Evolutionary conservation across 2,329 filamentous ascomycete genomes (phyloP).

Genomic region (Tothia fuscella): DNA sequence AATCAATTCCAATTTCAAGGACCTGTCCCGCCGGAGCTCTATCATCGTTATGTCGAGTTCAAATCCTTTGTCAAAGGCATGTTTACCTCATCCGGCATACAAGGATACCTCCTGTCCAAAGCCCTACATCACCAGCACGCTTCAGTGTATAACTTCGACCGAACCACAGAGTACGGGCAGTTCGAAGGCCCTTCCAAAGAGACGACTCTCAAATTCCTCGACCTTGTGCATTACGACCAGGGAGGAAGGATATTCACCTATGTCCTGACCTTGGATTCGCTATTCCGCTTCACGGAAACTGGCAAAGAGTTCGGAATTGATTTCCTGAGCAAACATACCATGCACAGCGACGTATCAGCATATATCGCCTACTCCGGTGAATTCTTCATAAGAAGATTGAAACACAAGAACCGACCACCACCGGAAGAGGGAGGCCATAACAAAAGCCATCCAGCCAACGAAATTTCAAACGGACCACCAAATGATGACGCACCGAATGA

Average conservation of each 20-base stretch:
- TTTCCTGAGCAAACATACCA: conserved; percentile 85
- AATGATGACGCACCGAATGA: conserved; percentile 35
- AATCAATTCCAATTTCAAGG: conserved; percentile 81
- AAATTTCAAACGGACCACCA: conserved; percentile 36
- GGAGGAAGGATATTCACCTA: conserved; percentile 86
- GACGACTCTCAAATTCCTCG: conserved; percentile 68
- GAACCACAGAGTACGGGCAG: conserved; percentile 57
- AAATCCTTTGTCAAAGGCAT: conserved; percentile 79
- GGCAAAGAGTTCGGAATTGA: conserved; percentile 94
- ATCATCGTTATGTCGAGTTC: conserved; percentile 90
- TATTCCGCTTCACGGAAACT: conserved; percentile 87
- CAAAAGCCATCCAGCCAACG: conserved; percentile 41
- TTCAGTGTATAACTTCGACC: conserved; percentile 80
- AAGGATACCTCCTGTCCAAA: conserved; percentile 69
- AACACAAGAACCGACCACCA: conserved; percentile 31
- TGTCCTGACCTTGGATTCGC: conserved; percentile 73
- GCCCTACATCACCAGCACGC: conserved; percentile 83
- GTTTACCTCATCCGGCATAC: conserved; percentile 67
- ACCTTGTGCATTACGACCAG: conserved; percentile 75
- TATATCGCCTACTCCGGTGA: conserved; percentile 90
- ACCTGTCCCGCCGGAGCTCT: conserved; percentile 66
- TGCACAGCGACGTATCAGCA: conserved; percentile 86
- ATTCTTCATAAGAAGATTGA: conserved; percentile 72
- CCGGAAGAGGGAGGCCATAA: conserved; percentile 26
- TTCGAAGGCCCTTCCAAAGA: conserved; percentile 54